These are phyloP conservation scores for Nemania bipapillata DNA, from an alignment of 2,329 filamentous ascomycete genomes.

Conservation along the genomic window DNA sequence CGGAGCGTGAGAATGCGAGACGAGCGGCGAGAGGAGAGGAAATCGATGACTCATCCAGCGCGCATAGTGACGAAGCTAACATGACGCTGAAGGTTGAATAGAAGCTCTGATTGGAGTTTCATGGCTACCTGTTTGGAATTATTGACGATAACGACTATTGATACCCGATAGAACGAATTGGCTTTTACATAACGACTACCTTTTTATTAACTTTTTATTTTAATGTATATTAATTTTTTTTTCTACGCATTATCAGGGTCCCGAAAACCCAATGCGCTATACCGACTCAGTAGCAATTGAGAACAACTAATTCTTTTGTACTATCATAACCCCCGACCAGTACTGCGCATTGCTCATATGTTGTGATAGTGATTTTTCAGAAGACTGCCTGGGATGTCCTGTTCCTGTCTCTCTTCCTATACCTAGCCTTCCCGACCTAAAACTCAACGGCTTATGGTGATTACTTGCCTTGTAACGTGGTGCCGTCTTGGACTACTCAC, in stretches of 20 bases:
- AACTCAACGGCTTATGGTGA: too few relatives aligned
- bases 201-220: slow-evolving; percentile 7
- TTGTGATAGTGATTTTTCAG: neutral
- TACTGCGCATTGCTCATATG: neutral
- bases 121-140: slow-evolving; percentile 15
- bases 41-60: slow-evolving; percentile 52
- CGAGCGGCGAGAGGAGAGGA: slow-evolving; percentile 62
- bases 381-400: neutral
- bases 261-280: slow-evolving; percentile 8
- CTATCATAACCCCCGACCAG: neutral
- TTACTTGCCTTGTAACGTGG: neutral
- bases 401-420: neutral
- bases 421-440: too few relatives aligned
- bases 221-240: slow-evolving; percentile 22
- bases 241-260: neutral
- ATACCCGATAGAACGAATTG: slow-evolving; percentile 38
- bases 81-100: slow-evolving; percentile 38
- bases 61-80: slow-evolving; percentile 34
- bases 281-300: neutral
- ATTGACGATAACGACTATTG: slow-evolving; percentile 38
- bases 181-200: slow-evolving; percentile 23
- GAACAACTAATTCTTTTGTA: neutral
- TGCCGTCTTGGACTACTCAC: neutral
- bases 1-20: slow-evolving; percentile 64
- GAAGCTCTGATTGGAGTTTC: slow-evolving; percentile 10